Evolutionary conservation across 352 stramenopile genomes (phyloP).

Genomic region (Pythium dissotocum): DNA sequence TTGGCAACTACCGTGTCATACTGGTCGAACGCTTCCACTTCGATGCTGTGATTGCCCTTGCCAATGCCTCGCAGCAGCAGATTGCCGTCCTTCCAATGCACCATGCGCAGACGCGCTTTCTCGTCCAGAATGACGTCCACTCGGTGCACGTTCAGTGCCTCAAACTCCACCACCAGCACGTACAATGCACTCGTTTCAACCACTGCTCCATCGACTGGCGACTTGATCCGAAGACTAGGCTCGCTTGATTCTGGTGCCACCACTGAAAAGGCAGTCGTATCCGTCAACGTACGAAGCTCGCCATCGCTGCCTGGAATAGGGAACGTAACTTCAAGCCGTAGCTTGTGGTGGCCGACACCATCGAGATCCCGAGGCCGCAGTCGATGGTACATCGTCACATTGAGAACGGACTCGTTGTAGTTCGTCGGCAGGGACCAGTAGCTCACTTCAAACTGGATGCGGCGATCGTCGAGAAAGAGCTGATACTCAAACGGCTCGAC

Average conservation of each 20-base stretch:
- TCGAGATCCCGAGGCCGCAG: constrained; percentile 16
- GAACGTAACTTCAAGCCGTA: constrained; percentile 43
- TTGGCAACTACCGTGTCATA: neutral
- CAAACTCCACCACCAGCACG: constrained; percentile 43
- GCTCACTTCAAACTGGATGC: constrained; percentile 41
- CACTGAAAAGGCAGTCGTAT: constrained; percentile 30
- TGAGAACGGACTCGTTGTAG: constrained; percentile 13
- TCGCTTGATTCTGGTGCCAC: constrained; percentile 7
- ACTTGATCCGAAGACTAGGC: constrained; percentile 27
- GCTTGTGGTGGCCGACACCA: constrained; percentile 5
- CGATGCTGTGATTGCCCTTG: constrained; percentile 33
- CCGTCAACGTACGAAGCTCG: constrained; percentile 32
- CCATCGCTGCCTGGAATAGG: constrained; percentile 39
- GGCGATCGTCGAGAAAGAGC: constrained; percentile 36
- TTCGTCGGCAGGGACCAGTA: constrained; percentile 19
- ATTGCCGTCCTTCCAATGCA: constrained; percentile 38
- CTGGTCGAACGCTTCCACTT: constrained; percentile 28
- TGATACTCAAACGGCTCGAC: constrained; percentile 50
- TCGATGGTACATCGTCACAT: constrained; percentile 25
- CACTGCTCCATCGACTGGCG: constrained; percentile 29
- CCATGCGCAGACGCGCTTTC: constrained; percentile 31
- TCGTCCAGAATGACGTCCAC: constrained; percentile 39
- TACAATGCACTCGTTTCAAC: constrained; percentile 12
- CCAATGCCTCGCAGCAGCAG: constrained; percentile 45
- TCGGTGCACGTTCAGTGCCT: constrained; percentile 34